Conservation (phyloP, 306 rosid species). For the Vicia faba region DNA sequence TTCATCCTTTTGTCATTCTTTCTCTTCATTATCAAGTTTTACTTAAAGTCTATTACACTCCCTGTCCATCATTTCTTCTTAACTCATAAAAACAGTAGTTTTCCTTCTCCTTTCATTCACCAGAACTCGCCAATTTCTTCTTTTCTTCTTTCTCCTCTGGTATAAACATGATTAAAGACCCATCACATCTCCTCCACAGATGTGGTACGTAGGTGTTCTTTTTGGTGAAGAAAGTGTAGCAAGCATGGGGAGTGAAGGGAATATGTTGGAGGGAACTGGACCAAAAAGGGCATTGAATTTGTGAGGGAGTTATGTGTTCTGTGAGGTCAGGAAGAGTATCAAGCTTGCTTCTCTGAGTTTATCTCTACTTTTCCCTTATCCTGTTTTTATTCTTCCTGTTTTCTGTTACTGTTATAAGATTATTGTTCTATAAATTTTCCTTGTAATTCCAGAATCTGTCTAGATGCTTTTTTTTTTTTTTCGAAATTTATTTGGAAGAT, state of each 20-base stretch:
- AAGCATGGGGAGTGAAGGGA: neutral
- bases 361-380: neutral
- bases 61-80: neutral
- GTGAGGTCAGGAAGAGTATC: neutral
- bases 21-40: neutral
- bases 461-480: neutral
- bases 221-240: neutral
- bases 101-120: neutral
- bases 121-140: neutral
- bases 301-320: neutral
- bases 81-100: neutral
- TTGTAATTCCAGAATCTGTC: neutral
- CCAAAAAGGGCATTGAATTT: slow-evolving; percentile 2
- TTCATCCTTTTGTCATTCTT: neutral
- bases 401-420: neutral
- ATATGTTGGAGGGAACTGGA: neutral
- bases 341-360: neutral
- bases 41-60: neutral
- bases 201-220: neutral
- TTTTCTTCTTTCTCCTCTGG: neutral
- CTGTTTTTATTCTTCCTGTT: neutral
- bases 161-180: neutral
- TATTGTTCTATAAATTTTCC: neutral
- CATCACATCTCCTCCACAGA: neutral
- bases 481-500: neutral